A percentile compares a stretch with the other conserved stretches of the same genome.
Conservation (phyloP, 345 rosid genomes). For the Geranium rotundifolium region DNA sequence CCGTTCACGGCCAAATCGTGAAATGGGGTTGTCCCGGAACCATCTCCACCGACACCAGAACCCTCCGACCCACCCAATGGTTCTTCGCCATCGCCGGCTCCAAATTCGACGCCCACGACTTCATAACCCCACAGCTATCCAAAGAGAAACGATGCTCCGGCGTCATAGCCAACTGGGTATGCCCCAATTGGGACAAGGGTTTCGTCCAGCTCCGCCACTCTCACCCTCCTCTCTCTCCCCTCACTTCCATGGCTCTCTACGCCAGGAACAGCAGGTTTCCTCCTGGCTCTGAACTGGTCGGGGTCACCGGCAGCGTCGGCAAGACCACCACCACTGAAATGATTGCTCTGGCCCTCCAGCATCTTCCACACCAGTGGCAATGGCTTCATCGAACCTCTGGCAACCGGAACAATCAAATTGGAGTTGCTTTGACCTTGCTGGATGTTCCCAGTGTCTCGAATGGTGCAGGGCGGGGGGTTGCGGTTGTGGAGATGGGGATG, state of each 20-base stretch:
- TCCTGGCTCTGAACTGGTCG: slow-evolving; percentile 12
- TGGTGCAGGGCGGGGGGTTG: slow-evolving; percentile 4
- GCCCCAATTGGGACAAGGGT: slow-evolving; percentile 18
- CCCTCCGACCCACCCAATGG: slow-evolving; percentile 20
- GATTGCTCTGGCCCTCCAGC: slow-evolving; percentile 20
- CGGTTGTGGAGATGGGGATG: slow-evolving; percentile 29
- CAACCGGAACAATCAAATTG: slow-evolving; percentile 21
- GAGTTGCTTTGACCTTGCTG: slow-evolving; percentile 22
- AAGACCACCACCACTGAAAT: slow-evolving; percentile 22
- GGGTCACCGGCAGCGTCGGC: slow-evolving; percentile 21
- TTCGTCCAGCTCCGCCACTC: slow-evolving; percentile 18
- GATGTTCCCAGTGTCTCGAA: slow-evolving; percentile 11
- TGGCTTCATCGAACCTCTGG: slow-evolving; percentile 18
- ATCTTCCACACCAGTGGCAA: slow-evolving; percentile 1
- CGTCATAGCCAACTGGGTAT: slow-evolving; percentile 20
- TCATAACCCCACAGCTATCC: slow-evolving; percentile 8
- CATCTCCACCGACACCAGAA: slow-evolving; percentile 21
- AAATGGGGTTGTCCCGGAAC: slow-evolving; percentile 25
- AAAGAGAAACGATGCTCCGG: slow-evolving; percentile 19
- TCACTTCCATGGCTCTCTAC: slow-evolving; percentile 14
- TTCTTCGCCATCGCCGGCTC: slow-evolving; percentile 21
- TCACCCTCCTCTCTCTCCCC: slow-evolving; percentile 1
- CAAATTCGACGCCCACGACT: slow-evolving; percentile 21
- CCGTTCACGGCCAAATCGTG: slow-evolving; percentile 16
- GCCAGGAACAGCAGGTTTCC: slow-evolving; percentile 6